A percentile compares a stretch with the other conserved stretches of the same genome.
Conservation (phyloP, 768 basidiomycete species). For the Lenzites betulinus region DNA sequence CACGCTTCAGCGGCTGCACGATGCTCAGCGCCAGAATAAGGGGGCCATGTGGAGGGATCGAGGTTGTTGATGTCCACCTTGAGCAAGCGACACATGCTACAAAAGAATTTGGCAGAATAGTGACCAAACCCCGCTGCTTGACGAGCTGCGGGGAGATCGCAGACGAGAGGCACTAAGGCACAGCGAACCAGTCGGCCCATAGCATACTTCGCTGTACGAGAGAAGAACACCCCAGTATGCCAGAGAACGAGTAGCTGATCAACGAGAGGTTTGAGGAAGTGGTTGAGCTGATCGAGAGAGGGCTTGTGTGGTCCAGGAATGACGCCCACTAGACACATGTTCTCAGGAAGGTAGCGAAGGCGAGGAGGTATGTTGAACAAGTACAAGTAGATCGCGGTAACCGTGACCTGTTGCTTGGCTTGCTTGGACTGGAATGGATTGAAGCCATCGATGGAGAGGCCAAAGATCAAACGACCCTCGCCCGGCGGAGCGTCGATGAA, state of each 20-base stretch:
- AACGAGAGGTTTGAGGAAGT: slow-evolving; percentile 40
- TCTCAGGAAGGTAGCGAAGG: slow-evolving; percentile 27
- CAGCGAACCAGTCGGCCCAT: slow-evolving; percentile 32
- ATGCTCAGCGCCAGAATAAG: not conserved
- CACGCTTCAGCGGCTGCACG: not conserved
- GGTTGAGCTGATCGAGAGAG: slow-evolving; percentile 37
- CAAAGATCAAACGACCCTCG: not conserved
- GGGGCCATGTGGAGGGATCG: not conserved
- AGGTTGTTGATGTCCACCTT: slow-evolving; percentile 9
- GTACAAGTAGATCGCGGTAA: slow-evolving; percentile 21
- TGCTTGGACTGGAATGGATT: slow-evolving; percentile 12
- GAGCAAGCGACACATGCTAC: slow-evolving; percentile 8
- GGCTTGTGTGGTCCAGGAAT: slow-evolving; percentile 46
- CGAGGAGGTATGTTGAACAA: slow-evolving; percentile 31
- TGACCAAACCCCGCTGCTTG: not conserved
- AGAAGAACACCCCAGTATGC: slow-evolving; percentile 33
- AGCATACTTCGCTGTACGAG: slow-evolving; percentile 27
- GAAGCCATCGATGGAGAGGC: slow-evolving; percentile 5
- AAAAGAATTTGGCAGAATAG: slow-evolving; percentile 5
- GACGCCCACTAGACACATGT: slow-evolving; percentile 44
- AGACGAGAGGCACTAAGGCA: slow-evolving; percentile 37
- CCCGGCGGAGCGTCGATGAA: not conserved
- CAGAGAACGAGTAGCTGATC: slow-evolving; percentile 39
- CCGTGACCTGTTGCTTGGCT: slow-evolving; percentile 12
- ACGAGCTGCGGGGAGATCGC: slow-evolving; percentile 33